A percentile compares a stretch with the other conserved stretches of the same genome.
These are phyloP conservation scores for Scleromitrula shiraiana DNA, from an alignment of 2,329 filamentous ascomycete genomes.

Conservation along the genomic window DNA sequence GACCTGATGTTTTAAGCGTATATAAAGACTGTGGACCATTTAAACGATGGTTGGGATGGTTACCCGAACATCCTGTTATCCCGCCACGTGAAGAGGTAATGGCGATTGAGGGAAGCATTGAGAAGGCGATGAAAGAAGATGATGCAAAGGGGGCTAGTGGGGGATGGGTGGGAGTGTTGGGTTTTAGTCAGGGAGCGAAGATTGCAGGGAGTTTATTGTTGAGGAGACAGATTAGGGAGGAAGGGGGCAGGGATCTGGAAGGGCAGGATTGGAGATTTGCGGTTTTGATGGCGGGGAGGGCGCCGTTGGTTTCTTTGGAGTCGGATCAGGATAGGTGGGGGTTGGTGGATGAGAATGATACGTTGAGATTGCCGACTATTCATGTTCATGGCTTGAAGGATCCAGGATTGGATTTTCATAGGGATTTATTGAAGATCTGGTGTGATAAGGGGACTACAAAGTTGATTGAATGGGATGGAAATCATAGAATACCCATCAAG, in stretches of 20 bases:
- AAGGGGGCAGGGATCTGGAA: constrained; percentile 2
- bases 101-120: constrained; percentile 35
- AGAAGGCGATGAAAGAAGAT: constrained; percentile 44
- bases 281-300: constrained; percentile 53
- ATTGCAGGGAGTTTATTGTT: constrained; percentile 50
- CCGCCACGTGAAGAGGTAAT: constrained; percentile 37
- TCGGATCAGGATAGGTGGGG: constrained; percentile 23
- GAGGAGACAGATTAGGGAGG: constrained; percentile 43
- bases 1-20: constrained; percentile 53
- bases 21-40: constrained; percentile 63
- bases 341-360: constrained; percentile 33
- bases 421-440: constrained; percentile 48
- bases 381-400: constrained; percentile 61
- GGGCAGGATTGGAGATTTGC: constrained; percentile 45
- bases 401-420: constrained; percentile 50
- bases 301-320: constrained; percentile 46
- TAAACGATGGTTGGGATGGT: constrained; percentile 55
- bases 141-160: constrained; percentile 40
- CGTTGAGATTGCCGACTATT: constrained; percentile 49
- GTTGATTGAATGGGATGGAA: constrained; percentile 66
- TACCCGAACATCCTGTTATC: constrained; percentile 42
- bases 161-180: constrained; percentile 52
- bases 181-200: constrained; percentile 61
- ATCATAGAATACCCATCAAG: constrained; percentile 64
- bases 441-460: constrained; percentile 45